Evolutionary conservation across 192 early-diverging fungal genomes (phyloP), one percentile per base, ranked within the genome.

Genomic region (Mortierella hygrophila): DNA sequence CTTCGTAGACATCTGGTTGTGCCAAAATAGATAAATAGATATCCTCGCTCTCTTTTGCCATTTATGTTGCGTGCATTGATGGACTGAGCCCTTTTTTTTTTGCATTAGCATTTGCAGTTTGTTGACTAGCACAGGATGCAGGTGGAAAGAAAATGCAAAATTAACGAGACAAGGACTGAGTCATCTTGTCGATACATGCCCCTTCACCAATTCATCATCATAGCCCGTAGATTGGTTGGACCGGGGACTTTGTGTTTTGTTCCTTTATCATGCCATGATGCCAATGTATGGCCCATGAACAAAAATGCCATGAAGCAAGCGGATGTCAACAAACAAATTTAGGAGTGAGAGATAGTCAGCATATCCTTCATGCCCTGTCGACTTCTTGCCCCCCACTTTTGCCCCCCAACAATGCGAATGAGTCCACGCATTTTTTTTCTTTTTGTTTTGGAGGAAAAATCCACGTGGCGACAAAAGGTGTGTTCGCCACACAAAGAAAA

Each of bases 1-100:
- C 87, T 96, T 1, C 78, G 88, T 4, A 81, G 94, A 44, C 94
- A 95, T 70, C 35, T 96, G 8, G 80, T 91, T 35, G 60, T 65
- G 60, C 82, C 82, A 37, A 26, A 5, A 23, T 23, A 40, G 46
- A 49, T 29, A 32, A 5, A 23, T 23, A 40, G 46, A 49, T 29
- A 32, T 20, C 75, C 7, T 41, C 37, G 18, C 15, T 16, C 1
- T 70, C 20, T 35, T 23, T n/a, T 37, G 65, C 6, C 18, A 68
- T 35, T 68, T 46, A 15, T 9, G 6, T 26, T 23, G 23, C 7
- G 60, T 10, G 21, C 26, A 29, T 26, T 26, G 60, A 29, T 63
- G 60, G 26, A 29, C n/a, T 65, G 60, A 29, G 26, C n/a, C 26
- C 7, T 23, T 57, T 57, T n/a, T 16, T 15, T 57, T 57, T 57